phyloP scores from a whole-genome alignment of 768 basidiomycete species.

The Kwoniella bestiolae region DNA sequence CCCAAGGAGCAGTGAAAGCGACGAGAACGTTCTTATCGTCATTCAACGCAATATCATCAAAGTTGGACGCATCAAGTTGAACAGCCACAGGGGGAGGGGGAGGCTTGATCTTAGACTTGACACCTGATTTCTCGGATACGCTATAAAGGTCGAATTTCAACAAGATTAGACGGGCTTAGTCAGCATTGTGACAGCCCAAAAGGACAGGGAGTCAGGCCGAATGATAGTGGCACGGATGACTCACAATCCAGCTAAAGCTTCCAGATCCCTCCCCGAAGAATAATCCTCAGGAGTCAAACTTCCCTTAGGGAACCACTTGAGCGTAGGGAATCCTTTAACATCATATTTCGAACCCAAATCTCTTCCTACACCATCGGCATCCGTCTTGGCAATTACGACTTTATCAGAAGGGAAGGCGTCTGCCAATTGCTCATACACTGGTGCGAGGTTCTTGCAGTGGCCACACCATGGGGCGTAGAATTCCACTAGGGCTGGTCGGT shows the following conservation, averaged over 20 bases:
- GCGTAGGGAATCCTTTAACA: conserved; percentile 81
- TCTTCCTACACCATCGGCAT: conserved; percentile 85
- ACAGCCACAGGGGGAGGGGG: conserved; percentile 75
- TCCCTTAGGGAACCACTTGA: conserved; percentile 85
- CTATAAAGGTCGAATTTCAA: too few species aligned
- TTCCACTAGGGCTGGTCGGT: conserved; percentile 83
- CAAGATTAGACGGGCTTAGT: too few species aligned
- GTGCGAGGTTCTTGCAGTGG: conserved; percentile 65
- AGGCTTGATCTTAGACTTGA: conserved; percentile 85
- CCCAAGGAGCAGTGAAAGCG: conserved; percentile 63
- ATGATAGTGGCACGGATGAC: too few species aligned
- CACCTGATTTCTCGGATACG: conserved; percentile 72
- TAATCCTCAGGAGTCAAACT: conserved; percentile 69
- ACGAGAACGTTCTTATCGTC: conserved; percentile 80
- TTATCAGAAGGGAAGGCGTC: conserved; percentile 79
- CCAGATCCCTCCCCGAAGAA: conserved; percentile 78
- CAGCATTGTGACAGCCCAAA: background rate
- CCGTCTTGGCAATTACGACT: conserved; percentile 86
- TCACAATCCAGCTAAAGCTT: conserved; percentile 74
- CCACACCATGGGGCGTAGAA: conserved; percentile 61
- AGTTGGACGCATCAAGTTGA: conserved; percentile 72
- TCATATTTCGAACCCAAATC: conserved; percentile 74
- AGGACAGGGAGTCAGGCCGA: background rate
- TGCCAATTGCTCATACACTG: conserved; percentile 82
- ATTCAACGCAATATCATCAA: conserved; percentile 74